Evolutionary conservation across 352 stramenopile species (phyloP).

Genomic region (Halophytophthora polymorphica): DNA sequence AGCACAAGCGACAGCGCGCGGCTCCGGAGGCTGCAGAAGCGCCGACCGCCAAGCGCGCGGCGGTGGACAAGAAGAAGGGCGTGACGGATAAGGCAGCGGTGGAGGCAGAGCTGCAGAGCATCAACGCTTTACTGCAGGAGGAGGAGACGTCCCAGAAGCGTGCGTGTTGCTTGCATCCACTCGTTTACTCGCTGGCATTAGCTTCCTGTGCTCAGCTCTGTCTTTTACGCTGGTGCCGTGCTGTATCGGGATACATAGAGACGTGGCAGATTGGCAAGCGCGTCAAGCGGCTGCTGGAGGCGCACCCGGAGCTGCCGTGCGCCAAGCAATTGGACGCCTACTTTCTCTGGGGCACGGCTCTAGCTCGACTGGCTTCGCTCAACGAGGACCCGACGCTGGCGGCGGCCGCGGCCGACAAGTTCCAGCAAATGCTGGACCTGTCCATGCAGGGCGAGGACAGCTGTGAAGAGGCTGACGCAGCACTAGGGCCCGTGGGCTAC

Average conservation of each 20-base stretch:
- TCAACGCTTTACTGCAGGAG: constrained; percentile 62
- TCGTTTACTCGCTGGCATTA: background rate
- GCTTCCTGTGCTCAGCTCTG: background rate
- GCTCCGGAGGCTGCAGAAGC: background rate
- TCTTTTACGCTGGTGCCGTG: constrained; percentile 5
- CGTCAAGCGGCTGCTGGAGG: constrained; percentile 76
- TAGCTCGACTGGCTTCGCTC: constrained; percentile 66
- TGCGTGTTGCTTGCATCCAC: no score
- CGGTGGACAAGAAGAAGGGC: constrained; percentile 13
- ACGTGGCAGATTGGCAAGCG: constrained; percentile 86
- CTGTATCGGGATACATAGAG: constrained; percentile 30
- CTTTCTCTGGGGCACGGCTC: constrained; percentile 78
- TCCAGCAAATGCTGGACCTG: constrained; percentile 67
- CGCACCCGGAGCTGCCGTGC: constrained; percentile 41
- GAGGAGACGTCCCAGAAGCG: constrained; percentile 63
- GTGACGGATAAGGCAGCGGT: constrained; percentile 4
- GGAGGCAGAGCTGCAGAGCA: constrained; percentile 35
- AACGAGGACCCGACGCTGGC: constrained; percentile 78
- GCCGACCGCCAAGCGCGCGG: no score
- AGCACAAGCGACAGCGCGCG: constrained; percentile 15
- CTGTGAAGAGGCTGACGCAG: constrained; percentile 42
- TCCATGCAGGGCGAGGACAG: constrained; percentile 5
- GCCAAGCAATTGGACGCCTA: constrained; percentile 67
- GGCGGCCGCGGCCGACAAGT: constrained; percentile 75
- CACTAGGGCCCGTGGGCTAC: constrained; percentile 73